Conservation (phyloP, 2,329 filamentous ascomycete genomes). For the Scedosporium minutisporum region DNA sequence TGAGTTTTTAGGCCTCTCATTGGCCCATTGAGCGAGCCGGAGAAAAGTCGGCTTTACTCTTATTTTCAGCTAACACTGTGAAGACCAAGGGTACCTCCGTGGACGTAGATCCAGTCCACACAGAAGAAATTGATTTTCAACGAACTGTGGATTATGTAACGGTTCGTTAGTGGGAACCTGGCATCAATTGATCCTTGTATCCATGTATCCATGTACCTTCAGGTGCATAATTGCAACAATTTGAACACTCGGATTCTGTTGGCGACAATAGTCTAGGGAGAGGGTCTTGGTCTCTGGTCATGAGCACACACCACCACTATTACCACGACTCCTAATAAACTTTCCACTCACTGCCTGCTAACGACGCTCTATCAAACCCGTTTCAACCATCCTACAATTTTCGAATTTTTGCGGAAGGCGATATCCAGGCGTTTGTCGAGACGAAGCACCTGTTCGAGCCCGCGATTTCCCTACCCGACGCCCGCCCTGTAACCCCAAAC, state of each 20-base stretch:
- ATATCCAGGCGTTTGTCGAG: background rate
- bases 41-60: background rate
- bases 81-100: background rate
- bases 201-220: background rate
- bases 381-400: background rate
- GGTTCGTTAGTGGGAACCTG: background rate
- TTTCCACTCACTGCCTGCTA: background rate
- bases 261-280: slow-evolving; percentile 5
- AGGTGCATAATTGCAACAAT: background rate
- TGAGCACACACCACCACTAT: slow-evolving; percentile 6
- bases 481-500: background rate
- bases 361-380: background rate
- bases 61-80: background rate
- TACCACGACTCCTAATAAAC: background rate
- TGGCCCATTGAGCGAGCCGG: background rate
- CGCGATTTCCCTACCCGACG: background rate
- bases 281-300: slow-evolving; percentile 2
- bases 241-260: background rate
- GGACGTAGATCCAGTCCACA: background rate
- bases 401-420: background rate
- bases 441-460: background rate
- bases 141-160: background rate
- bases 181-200: background rate
- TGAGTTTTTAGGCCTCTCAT: background rate
- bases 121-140: background rate